Evolutionary conservation across 2,329 filamentous ascomycete species (phyloP).

Genomic region (Myriosclerotinia duriaeana): DNA sequence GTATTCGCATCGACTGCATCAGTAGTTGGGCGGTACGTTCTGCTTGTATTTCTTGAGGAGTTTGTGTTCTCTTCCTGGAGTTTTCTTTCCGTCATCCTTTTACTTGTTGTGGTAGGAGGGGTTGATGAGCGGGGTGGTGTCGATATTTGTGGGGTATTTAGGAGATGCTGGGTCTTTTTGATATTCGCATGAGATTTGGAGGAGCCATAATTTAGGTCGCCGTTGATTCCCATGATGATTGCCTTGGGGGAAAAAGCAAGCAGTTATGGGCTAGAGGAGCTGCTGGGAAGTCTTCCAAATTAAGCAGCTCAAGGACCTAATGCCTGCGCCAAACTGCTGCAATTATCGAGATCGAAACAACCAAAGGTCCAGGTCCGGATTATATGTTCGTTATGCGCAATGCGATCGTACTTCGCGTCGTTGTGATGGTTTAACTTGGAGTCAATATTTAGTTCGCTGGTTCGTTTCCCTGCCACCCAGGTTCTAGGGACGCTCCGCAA

Average conservation of each 20-base stretch:
- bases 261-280: slow-evolving; percentile 5
- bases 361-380: neutral
- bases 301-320: neutral
- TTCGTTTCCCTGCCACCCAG: slow-evolving; percentile 23
- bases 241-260: slow-evolving; percentile 10
- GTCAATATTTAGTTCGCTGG: slow-evolving; percentile 18
- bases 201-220: slow-evolving; percentile 32
- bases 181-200: slow-evolving; percentile 32
- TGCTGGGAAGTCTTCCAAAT: slow-evolving; percentile 14
- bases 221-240: slow-evolving; percentile 36
- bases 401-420: slow-evolving; percentile 21
- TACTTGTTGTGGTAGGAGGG: slow-evolving; percentile 37
- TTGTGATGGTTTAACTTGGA: slow-evolving; percentile 13
- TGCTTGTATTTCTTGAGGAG: slow-evolving; percentile 29
- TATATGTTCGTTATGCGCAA: slow-evolving; percentile 14
- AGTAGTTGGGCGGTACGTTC: slow-evolving; percentile 25
- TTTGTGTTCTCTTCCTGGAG: slow-evolving; percentile 30
- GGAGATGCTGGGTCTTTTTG: slow-evolving; percentile 32
- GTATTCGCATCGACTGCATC: slow-evolving; percentile 52
- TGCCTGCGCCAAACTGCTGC: slow-evolving; percentile 12
- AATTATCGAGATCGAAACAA: neutral
- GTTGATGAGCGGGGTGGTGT: slow-evolving; percentile 39
- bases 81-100: slow-evolving; percentile 38
- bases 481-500: slow-evolving; percentile 7
- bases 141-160: slow-evolving; percentile 37